Percentiles rank a stretch among this genome's conserved stretches.
phyloP scores from a whole-genome alignment of 2,329 filamentous ascomycete species.

The Aspergillus jensenii region DNA sequence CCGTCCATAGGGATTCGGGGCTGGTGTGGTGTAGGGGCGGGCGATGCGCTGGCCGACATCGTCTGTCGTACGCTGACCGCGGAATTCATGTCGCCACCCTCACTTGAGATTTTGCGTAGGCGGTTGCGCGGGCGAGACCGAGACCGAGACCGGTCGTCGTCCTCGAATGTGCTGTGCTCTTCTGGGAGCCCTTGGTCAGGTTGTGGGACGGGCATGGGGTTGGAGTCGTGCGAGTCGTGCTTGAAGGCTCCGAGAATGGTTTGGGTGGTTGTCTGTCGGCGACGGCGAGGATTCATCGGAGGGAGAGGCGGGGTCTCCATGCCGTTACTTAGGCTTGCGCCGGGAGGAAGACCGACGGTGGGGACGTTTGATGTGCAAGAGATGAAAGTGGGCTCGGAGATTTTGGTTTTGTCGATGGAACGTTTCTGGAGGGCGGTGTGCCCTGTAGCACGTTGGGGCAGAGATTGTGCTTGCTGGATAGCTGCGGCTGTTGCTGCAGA shows the following conservation, averaged over 20 bases:
- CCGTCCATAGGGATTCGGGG: slow-evolving; percentile 32
- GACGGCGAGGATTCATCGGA: slow-evolving; percentile 60
- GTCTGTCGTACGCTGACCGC: slow-evolving; percentile 42
- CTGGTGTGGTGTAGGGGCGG: slow-evolving; percentile 34
- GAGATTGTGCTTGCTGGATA: slow-evolving; percentile 19
- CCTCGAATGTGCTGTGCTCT: slow-evolving; percentile 44
- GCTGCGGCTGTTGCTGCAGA: slow-evolving; percentile 32
- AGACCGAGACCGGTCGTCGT: slow-evolving; percentile 28
- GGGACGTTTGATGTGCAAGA: slow-evolving; percentile 59
- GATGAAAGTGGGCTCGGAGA: slow-evolving; percentile 59
- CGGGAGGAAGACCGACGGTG: slow-evolving; percentile 57
- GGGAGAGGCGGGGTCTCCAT: slow-evolving; percentile 55
- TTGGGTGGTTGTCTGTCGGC: slow-evolving; percentile 48
- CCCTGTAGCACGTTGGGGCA: slow-evolving; percentile 31
- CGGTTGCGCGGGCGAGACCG: slow-evolving; percentile 36
- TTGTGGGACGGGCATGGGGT: slow-evolving; percentile 16
- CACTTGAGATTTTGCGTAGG: slow-evolving; percentile 51
- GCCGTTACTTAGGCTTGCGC: slow-evolving; percentile 55
- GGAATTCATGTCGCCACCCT: slow-evolving; percentile 49
- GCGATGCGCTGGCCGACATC: slow-evolving; percentile 28
- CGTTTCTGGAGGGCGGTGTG: slow-evolving; percentile 51
- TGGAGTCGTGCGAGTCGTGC: slow-evolving; percentile 25
- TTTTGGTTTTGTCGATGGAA: slow-evolving; percentile 59
- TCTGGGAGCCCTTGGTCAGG: slow-evolving; percentile 25
- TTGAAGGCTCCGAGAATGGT: slow-evolving; percentile 41